phyloP scores from a whole-genome alignment of 164 flowering plant species.

The Akebia trifoliata region DNA sequence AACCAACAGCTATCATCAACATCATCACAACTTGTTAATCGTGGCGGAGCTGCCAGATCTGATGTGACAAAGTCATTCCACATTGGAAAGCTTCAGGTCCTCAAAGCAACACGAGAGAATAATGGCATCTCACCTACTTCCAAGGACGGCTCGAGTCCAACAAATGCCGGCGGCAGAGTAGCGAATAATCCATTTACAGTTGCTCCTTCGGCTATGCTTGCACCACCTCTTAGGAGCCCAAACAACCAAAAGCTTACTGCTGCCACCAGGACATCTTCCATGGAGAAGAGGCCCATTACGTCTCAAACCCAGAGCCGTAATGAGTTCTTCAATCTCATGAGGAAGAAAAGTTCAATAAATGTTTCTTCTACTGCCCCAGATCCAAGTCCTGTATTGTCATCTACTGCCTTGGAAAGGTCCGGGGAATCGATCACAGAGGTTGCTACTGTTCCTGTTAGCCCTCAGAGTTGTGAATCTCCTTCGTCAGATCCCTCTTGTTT shows the following conservation, averaged over 20 bases:
- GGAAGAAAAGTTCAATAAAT: constrained; percentile 50
- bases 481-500: constrained; percentile 12
- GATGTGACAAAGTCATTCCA: constrained; percentile 56
- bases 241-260: constrained; percentile 31
- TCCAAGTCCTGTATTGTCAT: constrained; percentile 27
- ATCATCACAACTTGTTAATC: constrained; percentile 35
- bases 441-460: constrained; percentile 24
- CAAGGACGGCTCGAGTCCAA: constrained; percentile 49
- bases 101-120: constrained; percentile 59
- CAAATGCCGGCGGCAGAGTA: constrained; percentile 31
- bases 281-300: constrained; percentile 53
- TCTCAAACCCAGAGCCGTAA: constrained; percentile 68
- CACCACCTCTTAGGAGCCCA: constrained; percentile 37
- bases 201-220: constrained; percentile 34
- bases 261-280: constrained; percentile 36
- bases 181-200: constrained; percentile 27
- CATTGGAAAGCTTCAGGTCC: constrained; percentile 63
- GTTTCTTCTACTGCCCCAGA: constrained; percentile 26
- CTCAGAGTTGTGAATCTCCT: constrained; percentile 21
- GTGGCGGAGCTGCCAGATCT: constrained; percentile 38
- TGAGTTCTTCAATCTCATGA: constrained; percentile 77
- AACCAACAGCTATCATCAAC: constrained; percentile 42
- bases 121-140: constrained; percentile 44
- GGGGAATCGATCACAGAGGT: constrained; percentile 28
- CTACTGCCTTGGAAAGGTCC: constrained; percentile 31